phyloP scores from a whole-genome alignment of 345 rosid genomes.

The Dovyalis caffra region DNA sequence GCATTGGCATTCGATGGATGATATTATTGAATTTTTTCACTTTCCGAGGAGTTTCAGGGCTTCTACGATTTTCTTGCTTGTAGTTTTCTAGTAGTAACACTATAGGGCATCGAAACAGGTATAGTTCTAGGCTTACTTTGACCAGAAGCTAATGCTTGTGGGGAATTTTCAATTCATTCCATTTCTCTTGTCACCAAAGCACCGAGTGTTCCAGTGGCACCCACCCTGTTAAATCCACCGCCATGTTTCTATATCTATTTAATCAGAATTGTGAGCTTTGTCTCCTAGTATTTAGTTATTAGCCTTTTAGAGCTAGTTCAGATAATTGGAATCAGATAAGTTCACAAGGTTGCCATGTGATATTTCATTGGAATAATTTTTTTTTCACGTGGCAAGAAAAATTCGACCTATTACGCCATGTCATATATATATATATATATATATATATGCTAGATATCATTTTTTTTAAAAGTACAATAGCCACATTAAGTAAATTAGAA shows the following conservation, averaged over 20 bases:
- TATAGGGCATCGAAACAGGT: constrained; percentile 53
- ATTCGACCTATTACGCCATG: no score
- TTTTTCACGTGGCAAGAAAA: no score
- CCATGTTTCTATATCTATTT: constrained; percentile 41
- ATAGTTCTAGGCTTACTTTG: constrained; percentile 37
- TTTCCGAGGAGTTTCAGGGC: constrained; percentile 39
- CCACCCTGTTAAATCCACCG: constrained; percentile 84
- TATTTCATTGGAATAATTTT: no score
- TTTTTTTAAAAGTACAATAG: no score
- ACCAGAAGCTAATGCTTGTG: constrained; percentile 37
- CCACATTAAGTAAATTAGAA: no score
- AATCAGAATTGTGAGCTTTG: constrained; percentile 7
- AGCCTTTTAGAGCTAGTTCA: not conserved
- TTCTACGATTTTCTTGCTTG: constrained; percentile 53
- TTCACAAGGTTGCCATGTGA: constrained; percentile 3
- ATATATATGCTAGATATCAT: no score
- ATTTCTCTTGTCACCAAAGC: constrained; percentile 81
- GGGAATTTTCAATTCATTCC: constrained; percentile 52
- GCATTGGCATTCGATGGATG: constrained; percentile 61
- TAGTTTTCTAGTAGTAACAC: constrained; percentile 47
- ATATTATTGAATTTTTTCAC: constrained; percentile 45
- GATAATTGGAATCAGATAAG: not conserved
- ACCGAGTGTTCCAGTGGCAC: constrained; percentile 80
- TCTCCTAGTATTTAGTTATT: not conserved
- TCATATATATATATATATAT: no score